A percentile compares a stretch with the other conserved stretches of the same genome.
Evolutionary conservation across 2,329 filamentous ascomycete species (phyloP).

Genomic region (Fusarium sp.): DNA sequence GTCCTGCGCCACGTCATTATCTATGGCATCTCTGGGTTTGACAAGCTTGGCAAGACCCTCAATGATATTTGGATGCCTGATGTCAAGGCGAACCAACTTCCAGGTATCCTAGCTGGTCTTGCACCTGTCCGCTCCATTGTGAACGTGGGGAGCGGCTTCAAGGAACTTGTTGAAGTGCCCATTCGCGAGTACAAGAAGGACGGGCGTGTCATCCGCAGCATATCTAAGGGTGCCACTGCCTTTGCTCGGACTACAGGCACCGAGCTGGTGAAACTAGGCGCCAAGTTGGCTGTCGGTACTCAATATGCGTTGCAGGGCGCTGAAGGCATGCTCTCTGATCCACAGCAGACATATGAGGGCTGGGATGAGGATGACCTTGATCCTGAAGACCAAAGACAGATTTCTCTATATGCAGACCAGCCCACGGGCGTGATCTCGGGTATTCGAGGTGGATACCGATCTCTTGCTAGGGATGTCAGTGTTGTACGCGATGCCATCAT

Average conservation of each 20-base stretch:
- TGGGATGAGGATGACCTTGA: constrained; percentile 71
- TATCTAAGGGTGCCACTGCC: constrained; percentile 87
- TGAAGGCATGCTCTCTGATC: constrained; percentile 75
- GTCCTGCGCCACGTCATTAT: constrained; percentile 88
- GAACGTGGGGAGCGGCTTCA: constrained; percentile 88
- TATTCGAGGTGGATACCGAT: constrained; percentile 80
- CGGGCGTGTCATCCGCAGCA: constrained; percentile 87
- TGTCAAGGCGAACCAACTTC: constrained; percentile 87
- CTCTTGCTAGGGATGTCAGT: constrained; percentile 86
- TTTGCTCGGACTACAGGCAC: constrained; percentile 95
- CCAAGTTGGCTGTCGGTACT: constrained; percentile 92
- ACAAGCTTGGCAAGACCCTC: constrained; percentile 85
- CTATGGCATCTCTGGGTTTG: constrained; percentile 91
- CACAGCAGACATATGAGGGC: constrained; percentile 48
- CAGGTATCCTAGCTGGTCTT: constrained; percentile 85
- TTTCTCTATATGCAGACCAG: constrained; percentile 93
- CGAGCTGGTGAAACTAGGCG: constrained; percentile 92
- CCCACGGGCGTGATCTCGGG: constrained; percentile 89
- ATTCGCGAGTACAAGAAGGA: constrained; percentile 95
- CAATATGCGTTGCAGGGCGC: constrained; percentile 92
- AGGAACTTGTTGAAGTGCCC: constrained; percentile 86
- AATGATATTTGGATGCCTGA: constrained; percentile 98
- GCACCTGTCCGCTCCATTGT: constrained; percentile 90
- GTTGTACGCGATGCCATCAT: constrained; percentile 91
- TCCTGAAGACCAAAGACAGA: constrained; percentile 76